These are phyloP conservation scores for Tolypocladium tropicale DNA, from an alignment of 2,329 filamentous ascomycete species.

Conservation along the genomic window DNA sequence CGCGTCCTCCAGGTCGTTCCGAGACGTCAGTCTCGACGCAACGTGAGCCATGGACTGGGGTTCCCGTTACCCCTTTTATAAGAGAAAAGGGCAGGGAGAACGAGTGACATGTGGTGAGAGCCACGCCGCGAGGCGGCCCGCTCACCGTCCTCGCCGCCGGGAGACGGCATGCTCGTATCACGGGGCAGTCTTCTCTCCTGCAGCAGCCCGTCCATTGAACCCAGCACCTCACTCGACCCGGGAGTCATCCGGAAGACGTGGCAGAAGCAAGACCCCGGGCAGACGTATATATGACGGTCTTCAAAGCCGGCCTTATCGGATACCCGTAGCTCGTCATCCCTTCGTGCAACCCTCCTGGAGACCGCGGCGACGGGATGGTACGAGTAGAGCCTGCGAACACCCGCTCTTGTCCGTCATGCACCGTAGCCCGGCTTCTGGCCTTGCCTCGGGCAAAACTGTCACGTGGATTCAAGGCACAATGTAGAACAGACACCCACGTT, in stretches of 20 bases:
- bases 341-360: background rate
- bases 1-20: background rate
- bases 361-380: background rate
- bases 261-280: background rate
- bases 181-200: background rate
- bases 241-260: background rate
- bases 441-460: background rate
- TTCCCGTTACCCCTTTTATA: background rate
- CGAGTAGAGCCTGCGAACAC: background rate
- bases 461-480: background rate
- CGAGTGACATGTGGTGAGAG: background rate
- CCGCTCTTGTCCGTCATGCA: background rate
- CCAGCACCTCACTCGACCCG: background rate
- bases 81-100: no score
- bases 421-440: background rate
- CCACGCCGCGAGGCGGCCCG: background rate
- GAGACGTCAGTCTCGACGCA: background rate
- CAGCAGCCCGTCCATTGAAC: background rate
- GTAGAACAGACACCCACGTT: background rate
- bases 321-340: background rate
- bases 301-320: background rate
- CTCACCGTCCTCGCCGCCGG: background rate
- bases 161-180: background rate
- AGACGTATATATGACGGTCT: background rate
- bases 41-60: background rate